Percentiles rank a stretch among this genome's conserved stretches.
These are phyloP conservation scores for Pilobolus umbonatus DNA, from an alignment of 192 early-diverging fungal genomes.

Conservation along the genomic window DNA sequence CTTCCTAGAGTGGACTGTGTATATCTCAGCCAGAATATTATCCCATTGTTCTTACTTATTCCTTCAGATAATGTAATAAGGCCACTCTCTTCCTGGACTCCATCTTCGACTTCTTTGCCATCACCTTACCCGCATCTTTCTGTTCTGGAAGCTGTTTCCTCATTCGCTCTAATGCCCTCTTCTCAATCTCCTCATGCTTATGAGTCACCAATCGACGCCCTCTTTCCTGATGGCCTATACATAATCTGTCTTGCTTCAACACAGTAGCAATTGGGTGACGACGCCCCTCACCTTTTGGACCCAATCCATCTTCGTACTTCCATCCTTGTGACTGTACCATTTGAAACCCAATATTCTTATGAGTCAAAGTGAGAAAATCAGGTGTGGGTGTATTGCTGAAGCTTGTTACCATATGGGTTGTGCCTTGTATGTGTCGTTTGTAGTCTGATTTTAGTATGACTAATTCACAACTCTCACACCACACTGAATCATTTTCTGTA, in stretches of 20 bases:
- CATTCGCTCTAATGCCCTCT: background rate
- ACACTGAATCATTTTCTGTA: background rate
- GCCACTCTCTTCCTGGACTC: background rate
- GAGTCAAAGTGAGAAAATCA: constrained; percentile 17
- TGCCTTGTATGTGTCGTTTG: background rate
- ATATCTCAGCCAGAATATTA: too few relatives aligned
- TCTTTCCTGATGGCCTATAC: constrained; percentile 29
- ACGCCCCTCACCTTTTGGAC: constrained; percentile 36
- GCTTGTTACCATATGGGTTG: background rate
- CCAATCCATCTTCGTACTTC: constrained; percentile 47
- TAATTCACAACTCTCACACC: background rate
- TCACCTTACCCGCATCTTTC: background rate
- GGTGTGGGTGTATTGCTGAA: background rate
- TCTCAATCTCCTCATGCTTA: constrained; percentile 4
- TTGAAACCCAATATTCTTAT: constrained; percentile 38
- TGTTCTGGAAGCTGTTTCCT: background rate
- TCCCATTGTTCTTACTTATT: background rate
- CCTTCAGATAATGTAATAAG: background rate
- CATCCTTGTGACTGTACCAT: constrained; percentile 48
- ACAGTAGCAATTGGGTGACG: constrained; percentile 40
- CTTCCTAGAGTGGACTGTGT: too few relatives aligned
- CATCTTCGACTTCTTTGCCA: background rate
- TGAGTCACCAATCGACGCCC: constrained; percentile 20
- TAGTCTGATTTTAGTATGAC: background rate
- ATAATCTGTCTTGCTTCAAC: constrained; percentile 43